phyloP scores from a whole-genome alignment of 441 rosid species.

The Corymbia calophylla region DNA sequence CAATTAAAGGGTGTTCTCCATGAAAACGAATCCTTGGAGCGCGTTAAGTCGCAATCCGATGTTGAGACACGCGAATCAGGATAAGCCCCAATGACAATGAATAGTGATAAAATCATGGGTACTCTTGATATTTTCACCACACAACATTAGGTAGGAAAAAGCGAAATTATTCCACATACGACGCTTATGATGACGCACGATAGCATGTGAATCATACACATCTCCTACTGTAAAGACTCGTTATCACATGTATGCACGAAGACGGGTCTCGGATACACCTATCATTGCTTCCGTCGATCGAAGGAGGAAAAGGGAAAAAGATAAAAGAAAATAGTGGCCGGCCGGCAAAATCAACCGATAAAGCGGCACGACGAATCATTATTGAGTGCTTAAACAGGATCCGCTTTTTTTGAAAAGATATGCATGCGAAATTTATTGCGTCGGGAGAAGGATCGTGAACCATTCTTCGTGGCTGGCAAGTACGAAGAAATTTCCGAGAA shows the following conservation, averaged over 20 bases:
- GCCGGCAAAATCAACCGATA: rapidly evolving
- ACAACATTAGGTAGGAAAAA: not conserved
- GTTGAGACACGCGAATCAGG: not conserved
- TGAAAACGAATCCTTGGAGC: not conserved
- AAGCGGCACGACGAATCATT: not conserved
- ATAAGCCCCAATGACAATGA: not conserved
- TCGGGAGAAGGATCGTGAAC: not conserved
- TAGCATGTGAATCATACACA: not conserved
- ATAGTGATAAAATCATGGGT: not conserved
- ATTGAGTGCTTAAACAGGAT: not conserved
- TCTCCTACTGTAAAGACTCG: not conserved
- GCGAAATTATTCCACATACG: not conserved
- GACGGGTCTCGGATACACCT: not conserved
- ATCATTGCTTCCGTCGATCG: not conserved
- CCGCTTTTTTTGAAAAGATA: not conserved
- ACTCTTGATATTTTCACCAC: not conserved
- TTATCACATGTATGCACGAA: not conserved
- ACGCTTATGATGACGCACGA: not conserved
- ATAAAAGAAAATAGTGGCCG: not conserved
- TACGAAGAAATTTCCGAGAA: not conserved
- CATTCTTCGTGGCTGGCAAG: not conserved
- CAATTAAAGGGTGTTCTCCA: not conserved
- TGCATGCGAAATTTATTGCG: not conserved
- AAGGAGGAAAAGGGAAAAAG: not conserved
- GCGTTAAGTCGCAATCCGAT: not conserved